Base-by-base conservation (phyloP, 2,329 filamentous ascomycete species). In the Aspergillus sp. region DNA sequence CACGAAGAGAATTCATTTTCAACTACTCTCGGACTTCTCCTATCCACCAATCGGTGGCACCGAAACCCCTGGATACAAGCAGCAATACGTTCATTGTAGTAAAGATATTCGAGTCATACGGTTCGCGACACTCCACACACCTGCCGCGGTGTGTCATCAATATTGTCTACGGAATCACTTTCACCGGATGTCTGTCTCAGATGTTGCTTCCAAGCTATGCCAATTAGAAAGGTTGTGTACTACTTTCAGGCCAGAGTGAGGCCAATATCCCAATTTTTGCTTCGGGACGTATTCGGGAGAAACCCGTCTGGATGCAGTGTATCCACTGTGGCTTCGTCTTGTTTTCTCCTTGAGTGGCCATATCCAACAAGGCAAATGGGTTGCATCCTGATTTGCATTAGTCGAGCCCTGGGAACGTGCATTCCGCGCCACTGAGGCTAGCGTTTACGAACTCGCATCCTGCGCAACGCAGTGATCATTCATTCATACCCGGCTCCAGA, bases 101-200 rank as follows among this genome's bases (percentile, higher is more conserved):
- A 50, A 50, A 19, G 47, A 32, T 32, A 50, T 32, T 49, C 47
- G 15, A 32, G 47, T 50, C 47, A 50, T 50, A 32, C 47, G 47
- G 25, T 32, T 17, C 41, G n/a, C 4, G n/a, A 17, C 30, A 15
- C 23, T 30, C 25, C 47, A 30, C 25, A 25, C 25, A 15, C 23
- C 21, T 8, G 12, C 45, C 15, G 28, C 25, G 25, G 7, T 13
- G 32, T 30, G 15, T 50, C 41, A 21, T 7, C 2, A 5, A 43
- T 45, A 15, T 13, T 36, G 32, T 2, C 32, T 13, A 36, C 32
- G 10, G 12, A 0, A 13, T 36, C 12, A 12, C 12, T 36, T 36
- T 5, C 2, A 36, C 32, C 32, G 0, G 32, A 13, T 3, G 17
- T 7, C 41, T 23, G 19, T 6, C 17, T 45, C 19, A 45, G 19